phyloP scores from a whole-genome alignment of 2,329 filamentous ascomycete genomes.

The Aspergillus novofumigatus region DNA sequence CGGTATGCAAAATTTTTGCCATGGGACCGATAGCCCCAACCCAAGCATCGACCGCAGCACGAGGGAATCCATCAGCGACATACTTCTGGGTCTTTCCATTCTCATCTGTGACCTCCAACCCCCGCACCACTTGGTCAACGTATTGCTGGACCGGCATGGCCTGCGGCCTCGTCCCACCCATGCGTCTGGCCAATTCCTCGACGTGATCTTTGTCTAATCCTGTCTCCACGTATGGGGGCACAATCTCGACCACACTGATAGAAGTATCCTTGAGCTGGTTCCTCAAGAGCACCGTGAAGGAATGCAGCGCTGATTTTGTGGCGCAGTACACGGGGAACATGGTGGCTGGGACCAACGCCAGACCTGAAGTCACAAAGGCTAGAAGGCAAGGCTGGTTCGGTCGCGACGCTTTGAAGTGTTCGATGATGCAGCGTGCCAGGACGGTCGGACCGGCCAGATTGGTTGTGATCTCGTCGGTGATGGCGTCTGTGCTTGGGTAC shows the following conservation, averaged over 20 bases:
- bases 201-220: slow-evolving; percentile 20
- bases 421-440: slow-evolving; percentile 7
- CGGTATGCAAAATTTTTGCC: too few species aligned
- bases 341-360: slow-evolving; percentile 7
- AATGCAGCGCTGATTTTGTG: slow-evolving; percentile 31
- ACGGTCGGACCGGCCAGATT: slow-evolving; percentile 28
- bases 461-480: slow-evolving; percentile 19
- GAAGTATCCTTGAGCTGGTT: slow-evolving; percentile 20
- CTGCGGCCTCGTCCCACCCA: too few species aligned
- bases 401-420: neutral
- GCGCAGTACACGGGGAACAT: slow-evolving; percentile 31
- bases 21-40: too few species aligned
- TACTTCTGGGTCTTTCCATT: too few species aligned
- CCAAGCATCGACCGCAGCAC: too few species aligned
- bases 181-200: too few species aligned
- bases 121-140: too few species aligned
- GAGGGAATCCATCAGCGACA: too few species aligned
- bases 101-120: too few species aligned
- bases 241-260: slow-evolving; percentile 33
- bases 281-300: slow-evolving; percentile 24
- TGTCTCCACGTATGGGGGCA: slow-evolving; percentile 36
- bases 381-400: neutral
- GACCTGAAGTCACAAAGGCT: neutral
- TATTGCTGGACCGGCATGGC: too few species aligned
- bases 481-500: slow-evolving; percentile 10